Base-by-base conservation (phyloP, 1,284 basidiomycete species). In the Agaricales sp. region DNA sequence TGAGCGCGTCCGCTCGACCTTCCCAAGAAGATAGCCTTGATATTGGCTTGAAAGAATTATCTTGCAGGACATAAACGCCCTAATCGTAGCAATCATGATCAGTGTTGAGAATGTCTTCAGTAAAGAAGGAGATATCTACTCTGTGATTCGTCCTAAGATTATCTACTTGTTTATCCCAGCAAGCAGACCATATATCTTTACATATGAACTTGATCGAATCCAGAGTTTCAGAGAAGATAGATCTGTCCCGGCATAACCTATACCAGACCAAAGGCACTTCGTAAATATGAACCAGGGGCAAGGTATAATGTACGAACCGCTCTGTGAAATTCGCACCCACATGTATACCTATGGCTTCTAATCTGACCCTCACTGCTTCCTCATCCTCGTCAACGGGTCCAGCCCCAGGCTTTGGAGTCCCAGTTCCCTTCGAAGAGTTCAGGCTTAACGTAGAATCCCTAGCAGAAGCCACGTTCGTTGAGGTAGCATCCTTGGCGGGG, bases 181-280 rank as follows among this genome's bases (percentile, higher is more conserved):
- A 82, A 2, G 82, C 75, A 0, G 75, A 73, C 91, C 91, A 93
- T n/a, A 96, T 69, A 54, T 97, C 93, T 62, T 97, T 97, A 71
- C 93, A 97, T 53, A 97, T 76, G 60, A 96, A 96, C 64, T 97
- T 97, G 68, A 97, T 84, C 13, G 81, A 82, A 57, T 97, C 93
- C 6, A 97, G 73, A 1, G 92, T 89, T 57, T 93, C 86, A 0
- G 78, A 66, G 55, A 95, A 87, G 43, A 88, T 73, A 24, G 81
- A 70, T 53, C 83, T 73, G 51, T 91, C 84, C 23, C 83, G 77
- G 58, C 82, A 85, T 52, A 95, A 63, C 52, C 89, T 92, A 59
- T 2, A 30, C 22, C 11, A 30, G 19, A 3, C 43, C 6, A 39
- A 25, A 1, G 21, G 43, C 35, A 11, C 13, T 8, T 8, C 41